These are phyloP conservation scores for Endothia cerciana DNA, from an alignment of 2,329 filamentous ascomycete genomes.

Conservation along the genomic window DNA sequence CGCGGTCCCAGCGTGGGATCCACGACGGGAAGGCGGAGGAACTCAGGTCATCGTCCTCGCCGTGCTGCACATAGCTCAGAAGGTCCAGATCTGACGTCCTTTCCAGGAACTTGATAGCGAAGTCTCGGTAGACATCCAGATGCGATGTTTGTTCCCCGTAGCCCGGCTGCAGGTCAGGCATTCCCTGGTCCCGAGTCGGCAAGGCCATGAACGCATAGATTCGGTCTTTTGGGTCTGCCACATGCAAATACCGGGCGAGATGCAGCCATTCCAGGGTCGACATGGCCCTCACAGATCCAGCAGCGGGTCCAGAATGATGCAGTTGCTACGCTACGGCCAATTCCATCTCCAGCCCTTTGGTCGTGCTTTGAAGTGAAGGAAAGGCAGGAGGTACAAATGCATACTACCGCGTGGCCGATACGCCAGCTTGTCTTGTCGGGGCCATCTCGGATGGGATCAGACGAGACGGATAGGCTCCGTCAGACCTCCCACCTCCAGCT, in stretches of 20 bases:
- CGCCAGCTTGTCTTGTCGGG: background rate
- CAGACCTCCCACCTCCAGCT: background rate
- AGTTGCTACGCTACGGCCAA: too few relatives aligned
- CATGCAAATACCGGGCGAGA: accelerated
- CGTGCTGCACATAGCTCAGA: slow-evolving; percentile 1
- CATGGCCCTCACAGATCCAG: background rate
- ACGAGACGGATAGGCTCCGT: background rate
- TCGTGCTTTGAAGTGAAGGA: too few relatives aligned
- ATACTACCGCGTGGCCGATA: too few relatives aligned
- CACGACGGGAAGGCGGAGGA: slow-evolving; percentile 36
- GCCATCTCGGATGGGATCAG: background rate
- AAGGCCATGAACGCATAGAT: slow-evolving; percentile 21
- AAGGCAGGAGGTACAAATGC: too few relatives aligned
- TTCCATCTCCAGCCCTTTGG: too few relatives aligned
- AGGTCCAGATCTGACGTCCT: slow-evolving; percentile 14
- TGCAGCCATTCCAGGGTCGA: background rate
- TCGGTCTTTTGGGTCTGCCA: slow-evolving; percentile 9
- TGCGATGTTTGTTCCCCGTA: slow-evolving; percentile 12
- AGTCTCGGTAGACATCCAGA: slow-evolving; percentile 18
- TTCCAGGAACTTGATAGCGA: slow-evolving; percentile 10
- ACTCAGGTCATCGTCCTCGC: slow-evolving; percentile 43
- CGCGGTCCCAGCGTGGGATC: slow-evolving; percentile 20
- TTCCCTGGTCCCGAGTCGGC: slow-evolving; percentile 1
- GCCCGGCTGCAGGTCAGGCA: slow-evolving; percentile 6
- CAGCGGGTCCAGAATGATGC: too few relatives aligned